A percentile compares a stretch with the other conserved stretches of the same genome.
Evolutionary conservation across 2,329 filamentous ascomycete genomes (phyloP).

Genomic region (Colletotrichum lentis): DNA sequence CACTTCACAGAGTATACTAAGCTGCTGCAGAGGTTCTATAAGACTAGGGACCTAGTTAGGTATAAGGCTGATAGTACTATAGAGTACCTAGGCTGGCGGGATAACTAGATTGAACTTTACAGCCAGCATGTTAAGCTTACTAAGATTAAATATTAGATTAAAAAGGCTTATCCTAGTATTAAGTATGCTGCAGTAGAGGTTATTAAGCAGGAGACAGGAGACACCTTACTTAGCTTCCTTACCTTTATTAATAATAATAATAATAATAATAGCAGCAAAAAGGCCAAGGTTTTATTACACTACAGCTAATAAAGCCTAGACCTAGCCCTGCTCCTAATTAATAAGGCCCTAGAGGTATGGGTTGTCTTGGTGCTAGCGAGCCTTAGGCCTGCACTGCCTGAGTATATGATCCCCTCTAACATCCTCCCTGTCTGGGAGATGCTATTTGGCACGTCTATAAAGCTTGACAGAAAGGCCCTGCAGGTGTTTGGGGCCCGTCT

Average conservation of each 20-base stretch:
- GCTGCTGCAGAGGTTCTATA: too few relatives aligned
- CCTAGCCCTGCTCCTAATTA: neutral
- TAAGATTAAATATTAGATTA: too few relatives aligned
- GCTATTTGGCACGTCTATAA: conserved; percentile 10
- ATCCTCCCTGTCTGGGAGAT: neutral
- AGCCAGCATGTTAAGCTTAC: too few relatives aligned
- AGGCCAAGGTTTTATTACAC: neutral
- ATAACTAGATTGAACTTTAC: too few relatives aligned
- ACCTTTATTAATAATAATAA: neutral
- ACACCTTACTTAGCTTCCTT: neutral
- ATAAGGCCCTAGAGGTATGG: neutral
- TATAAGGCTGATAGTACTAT: too few relatives aligned
- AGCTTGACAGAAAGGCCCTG: conserved; percentile 12
- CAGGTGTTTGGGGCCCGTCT: neutral
- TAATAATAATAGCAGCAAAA: too few relatives aligned
- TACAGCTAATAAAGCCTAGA: neutral
- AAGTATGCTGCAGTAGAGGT: neutral
- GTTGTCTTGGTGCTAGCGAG: neutral
- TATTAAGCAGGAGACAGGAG: neutral
- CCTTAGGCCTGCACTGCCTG: neutral
- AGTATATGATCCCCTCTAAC: conserved; percentile 11
- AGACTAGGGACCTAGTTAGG: too few relatives aligned
- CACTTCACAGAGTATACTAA: too few relatives aligned
- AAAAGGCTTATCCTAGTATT: neutral
- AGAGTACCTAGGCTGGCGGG: too few relatives aligned